Percentiles rank a stretch among this genome's conserved stretches.
Evolutionary conservation across 805 yeast species (phyloP).

Genomic region (Nakazawaea ambrosiae): DNA sequence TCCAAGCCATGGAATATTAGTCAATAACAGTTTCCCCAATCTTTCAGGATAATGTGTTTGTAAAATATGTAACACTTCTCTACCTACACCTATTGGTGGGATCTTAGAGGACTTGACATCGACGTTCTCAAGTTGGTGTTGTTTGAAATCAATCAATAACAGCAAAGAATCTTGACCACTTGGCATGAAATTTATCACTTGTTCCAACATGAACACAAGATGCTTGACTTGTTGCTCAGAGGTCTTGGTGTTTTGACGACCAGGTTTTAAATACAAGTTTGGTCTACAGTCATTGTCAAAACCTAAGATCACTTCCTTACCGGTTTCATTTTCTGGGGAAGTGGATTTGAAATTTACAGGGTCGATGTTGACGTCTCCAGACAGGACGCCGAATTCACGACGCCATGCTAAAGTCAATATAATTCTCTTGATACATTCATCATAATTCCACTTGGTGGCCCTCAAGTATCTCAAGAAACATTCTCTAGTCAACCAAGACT

Average conservation of each 20-base stretch:
- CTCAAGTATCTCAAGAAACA: constrained; percentile 85
- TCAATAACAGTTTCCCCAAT: constrained; percentile 84
- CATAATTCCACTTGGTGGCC: constrained; percentile 85
- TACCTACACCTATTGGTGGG: constrained; percentile 82
- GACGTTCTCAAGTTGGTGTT: constrained; percentile 45
- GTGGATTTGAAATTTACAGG: constrained; percentile 48
- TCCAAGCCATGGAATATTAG: constrained; percentile 91
- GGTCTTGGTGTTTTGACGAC: constrained; percentile 91
- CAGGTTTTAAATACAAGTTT: constrained; percentile 87
- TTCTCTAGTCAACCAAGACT: constrained; percentile 90
- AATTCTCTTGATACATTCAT: constrained; percentile 67
- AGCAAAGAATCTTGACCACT: constrained; percentile 94
- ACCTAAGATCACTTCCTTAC: constrained; percentile 89
- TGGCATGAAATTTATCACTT: constrained; percentile 93
- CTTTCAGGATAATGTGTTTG: constrained; percentile 98
- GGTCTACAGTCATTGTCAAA: constrained; percentile 89
- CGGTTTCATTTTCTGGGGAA: constrained; percentile 74
- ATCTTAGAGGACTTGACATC: constrained; percentile 51
- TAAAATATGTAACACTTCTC: constrained; percentile 85
- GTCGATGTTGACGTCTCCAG: constrained; percentile 26
- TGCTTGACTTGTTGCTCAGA: constrained; percentile 91
- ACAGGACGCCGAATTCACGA: constrained; percentile 77
- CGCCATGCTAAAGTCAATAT: constrained; percentile 85
- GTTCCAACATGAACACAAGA: constrained; percentile 85
- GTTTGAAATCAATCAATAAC: constrained; percentile 84